phyloP scores from a whole-genome alignment of 768 basidiomycete species.

The Neoboletus magnificus region DNA sequence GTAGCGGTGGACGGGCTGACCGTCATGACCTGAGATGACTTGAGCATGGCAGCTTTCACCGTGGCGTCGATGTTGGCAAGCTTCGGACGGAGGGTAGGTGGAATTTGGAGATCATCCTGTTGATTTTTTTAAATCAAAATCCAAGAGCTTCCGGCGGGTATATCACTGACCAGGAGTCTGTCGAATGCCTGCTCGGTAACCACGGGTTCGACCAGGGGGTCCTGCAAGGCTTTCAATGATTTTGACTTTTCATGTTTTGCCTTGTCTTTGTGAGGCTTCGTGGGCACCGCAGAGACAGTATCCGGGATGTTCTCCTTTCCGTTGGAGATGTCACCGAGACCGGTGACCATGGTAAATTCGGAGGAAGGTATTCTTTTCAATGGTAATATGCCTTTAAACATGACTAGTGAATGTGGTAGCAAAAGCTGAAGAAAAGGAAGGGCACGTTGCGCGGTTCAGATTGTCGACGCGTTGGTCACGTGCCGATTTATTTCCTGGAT shows the following conservation, averaged over 20 bases:
- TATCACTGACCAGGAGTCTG: constrained; percentile 62
- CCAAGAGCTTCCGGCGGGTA: too few relatives aligned
- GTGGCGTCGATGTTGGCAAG: constrained; percentile 76
- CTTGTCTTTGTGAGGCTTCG: constrained; percentile 30
- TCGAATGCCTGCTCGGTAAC: constrained; percentile 74
- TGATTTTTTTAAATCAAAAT: constrained; percentile 4
- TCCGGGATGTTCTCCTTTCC: constrained; percentile 71
- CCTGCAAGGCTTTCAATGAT: constrained; percentile 43
- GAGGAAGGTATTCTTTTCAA: constrained; percentile 61
- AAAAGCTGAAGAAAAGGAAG: neutral
- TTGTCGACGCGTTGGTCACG: constrained; percentile 33
- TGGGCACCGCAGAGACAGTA: constrained; percentile 32
- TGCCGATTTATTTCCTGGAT: constrained; percentile 28
- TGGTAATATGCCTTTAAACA: constrained; percentile 82
- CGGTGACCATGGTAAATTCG: constrained; percentile 73
- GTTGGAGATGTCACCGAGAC: constrained; percentile 44
- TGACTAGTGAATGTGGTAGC: constrained; percentile 26
- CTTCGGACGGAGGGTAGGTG: constrained; percentile 70
- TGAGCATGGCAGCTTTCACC: constrained; percentile 90
- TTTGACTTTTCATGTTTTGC: constrained; percentile 42
- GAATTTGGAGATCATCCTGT: constrained; percentile 89
- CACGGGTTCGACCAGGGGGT: constrained; percentile 32
- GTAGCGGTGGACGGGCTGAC: constrained; percentile 35
- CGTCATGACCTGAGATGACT: constrained; percentile 69
- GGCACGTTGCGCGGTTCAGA: constrained; percentile 27